phyloP scores from a whole-genome alignment of 129 eudicot genomes.

The Mikania micrantha region DNA sequence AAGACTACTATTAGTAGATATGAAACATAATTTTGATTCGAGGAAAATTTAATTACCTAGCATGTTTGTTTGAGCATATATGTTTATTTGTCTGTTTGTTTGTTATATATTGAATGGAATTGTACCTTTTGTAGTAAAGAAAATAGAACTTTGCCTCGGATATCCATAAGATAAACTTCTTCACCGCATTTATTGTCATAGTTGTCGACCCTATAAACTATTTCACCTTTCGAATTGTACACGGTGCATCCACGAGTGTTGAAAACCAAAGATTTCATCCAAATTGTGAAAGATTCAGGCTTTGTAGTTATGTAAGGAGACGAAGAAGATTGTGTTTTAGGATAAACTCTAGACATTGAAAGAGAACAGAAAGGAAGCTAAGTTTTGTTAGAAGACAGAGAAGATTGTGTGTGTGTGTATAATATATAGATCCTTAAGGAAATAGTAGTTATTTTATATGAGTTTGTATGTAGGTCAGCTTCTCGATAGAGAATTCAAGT shows the following conservation, averaged over 20 bases:
- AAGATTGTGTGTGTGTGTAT: conserved; percentile 9
- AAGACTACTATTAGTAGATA: too few species aligned
- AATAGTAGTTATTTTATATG: not conserved
- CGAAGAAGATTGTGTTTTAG: conserved; percentile 24
- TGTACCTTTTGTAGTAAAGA: conserved; percentile 57
- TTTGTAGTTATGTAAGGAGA: conserved; percentile 27
- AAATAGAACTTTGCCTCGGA: conserved; percentile 44
- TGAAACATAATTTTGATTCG: too few species aligned
- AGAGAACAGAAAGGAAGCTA: conserved; percentile 14
- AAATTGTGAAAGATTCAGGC: conserved; percentile 48
- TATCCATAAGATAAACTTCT: conserved; percentile 55
- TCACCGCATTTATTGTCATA: conserved; percentile 43
- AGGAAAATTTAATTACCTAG: too few species aligned
- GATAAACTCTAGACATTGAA: conserved; percentile 54
- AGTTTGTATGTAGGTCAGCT: conserved; percentile 30
- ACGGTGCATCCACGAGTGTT: conserved; percentile 65
- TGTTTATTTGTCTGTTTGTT: too few species aligned
- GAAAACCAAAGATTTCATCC: conserved; percentile 75
- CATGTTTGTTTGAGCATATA: too few species aligned
- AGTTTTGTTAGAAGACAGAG: conserved; percentile 16
- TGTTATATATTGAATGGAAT: not conserved
- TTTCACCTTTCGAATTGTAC: conserved; percentile 44
- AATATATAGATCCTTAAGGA: not conserved
- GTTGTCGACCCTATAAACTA: conserved; percentile 59
- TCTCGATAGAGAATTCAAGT: conserved; percentile 22